A percentile compares a stretch with the other conserved stretches of the same genome.
Conservation (phyloP, 2,329 filamentous ascomycete genomes). For the Celoporthe dispersa region DNA sequence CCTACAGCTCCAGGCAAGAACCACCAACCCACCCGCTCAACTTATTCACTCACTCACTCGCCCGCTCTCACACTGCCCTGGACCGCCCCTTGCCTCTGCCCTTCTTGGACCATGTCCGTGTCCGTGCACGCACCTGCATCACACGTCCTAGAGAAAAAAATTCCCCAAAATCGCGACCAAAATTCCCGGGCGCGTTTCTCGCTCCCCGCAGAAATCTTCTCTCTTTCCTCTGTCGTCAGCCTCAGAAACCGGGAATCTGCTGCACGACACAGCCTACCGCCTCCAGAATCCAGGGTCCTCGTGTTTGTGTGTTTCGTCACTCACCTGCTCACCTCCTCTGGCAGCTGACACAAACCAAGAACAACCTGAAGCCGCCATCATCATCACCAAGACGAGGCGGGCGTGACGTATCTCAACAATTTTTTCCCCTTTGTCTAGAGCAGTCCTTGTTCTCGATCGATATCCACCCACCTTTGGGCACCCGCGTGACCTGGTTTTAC, state of each 20-base stretch:
- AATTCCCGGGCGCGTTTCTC: neutral
- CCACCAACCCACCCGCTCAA: too few species aligned
- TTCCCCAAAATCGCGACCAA: neutral
- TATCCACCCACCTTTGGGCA: neutral
- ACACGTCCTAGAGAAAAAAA: neutral
- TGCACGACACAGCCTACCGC: neutral
- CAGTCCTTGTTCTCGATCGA: neutral
- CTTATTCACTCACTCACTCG: too few species aligned
- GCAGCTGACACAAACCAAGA: neutral
- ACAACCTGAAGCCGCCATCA: neutral
- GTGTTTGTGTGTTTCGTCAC: neutral
- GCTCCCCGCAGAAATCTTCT: slow-evolving; percentile 6
- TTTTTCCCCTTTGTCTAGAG: neutral
- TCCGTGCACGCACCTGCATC: neutral
- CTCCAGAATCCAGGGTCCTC: neutral
- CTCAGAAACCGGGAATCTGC: neutral
- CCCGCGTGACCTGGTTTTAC: neutral
- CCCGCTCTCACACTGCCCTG: too few species aligned
- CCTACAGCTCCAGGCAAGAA: too few species aligned
- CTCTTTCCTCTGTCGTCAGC: neutral
- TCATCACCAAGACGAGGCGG: neutral
- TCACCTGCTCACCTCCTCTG: neutral
- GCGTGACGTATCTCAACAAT: neutral
- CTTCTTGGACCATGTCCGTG: neutral
- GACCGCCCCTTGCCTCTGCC: too few species aligned